These are phyloP conservation scores for Emergomyces africanus DNA, from an alignment of 2,329 filamentous ascomycete genomes.

Conservation along the genomic window DNA sequence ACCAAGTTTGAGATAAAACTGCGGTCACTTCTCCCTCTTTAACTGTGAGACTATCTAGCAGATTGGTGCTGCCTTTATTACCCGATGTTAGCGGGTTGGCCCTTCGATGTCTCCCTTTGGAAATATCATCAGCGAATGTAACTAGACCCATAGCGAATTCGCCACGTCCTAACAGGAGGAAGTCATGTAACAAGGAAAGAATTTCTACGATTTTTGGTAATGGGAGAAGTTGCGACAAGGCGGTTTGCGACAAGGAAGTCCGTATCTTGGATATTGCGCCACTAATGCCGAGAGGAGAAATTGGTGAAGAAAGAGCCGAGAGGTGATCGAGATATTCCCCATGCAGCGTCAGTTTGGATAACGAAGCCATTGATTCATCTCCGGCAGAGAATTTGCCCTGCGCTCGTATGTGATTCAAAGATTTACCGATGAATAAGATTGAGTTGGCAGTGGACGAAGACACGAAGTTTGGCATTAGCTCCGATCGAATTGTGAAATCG, in stretches of 20 bases:
- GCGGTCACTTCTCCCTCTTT: slow-evolving; percentile 80
- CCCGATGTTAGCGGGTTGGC: slow-evolving; percentile 40
- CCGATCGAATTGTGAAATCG: slow-evolving; percentile 47
- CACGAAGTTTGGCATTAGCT: slow-evolving; percentile 68
- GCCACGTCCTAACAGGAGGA: slow-evolving; percentile 74
- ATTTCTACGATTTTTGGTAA: slow-evolving; percentile 63
- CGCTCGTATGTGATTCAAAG: slow-evolving; percentile 67
- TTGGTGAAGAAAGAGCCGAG: slow-evolving; percentile 55
- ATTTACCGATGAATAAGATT: slow-evolving; percentile 82
- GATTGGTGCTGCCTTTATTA: slow-evolving; percentile 36
- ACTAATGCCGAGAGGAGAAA: slow-evolving; percentile 59
- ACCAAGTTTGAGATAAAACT: slow-evolving; percentile 66
- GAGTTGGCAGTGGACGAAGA: slow-evolving; percentile 60
- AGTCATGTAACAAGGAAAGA: slow-evolving; percentile 66
- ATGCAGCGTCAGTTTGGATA: slow-evolving; percentile 48
- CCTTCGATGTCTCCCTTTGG: slow-evolving; percentile 59
- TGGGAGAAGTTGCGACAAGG: slow-evolving; percentile 70
- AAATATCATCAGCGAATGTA: slow-evolving; percentile 67
- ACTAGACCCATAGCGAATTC: slow-evolving; percentile 86
- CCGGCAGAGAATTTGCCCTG: slow-evolving; percentile 26
- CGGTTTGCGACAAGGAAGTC: slow-evolving; percentile 68
- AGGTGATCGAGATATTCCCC: slow-evolving; percentile 42
- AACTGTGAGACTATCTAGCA: slow-evolving; percentile 50
- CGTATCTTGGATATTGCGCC: slow-evolving; percentile 64
- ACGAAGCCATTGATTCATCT: slow-evolving; percentile 22